Evolutionary conservation across 305 asterid genomes (phyloP), one percentile per base, ranked within the genome.

Genomic region (Fraxinus angustifolia): DNA sequence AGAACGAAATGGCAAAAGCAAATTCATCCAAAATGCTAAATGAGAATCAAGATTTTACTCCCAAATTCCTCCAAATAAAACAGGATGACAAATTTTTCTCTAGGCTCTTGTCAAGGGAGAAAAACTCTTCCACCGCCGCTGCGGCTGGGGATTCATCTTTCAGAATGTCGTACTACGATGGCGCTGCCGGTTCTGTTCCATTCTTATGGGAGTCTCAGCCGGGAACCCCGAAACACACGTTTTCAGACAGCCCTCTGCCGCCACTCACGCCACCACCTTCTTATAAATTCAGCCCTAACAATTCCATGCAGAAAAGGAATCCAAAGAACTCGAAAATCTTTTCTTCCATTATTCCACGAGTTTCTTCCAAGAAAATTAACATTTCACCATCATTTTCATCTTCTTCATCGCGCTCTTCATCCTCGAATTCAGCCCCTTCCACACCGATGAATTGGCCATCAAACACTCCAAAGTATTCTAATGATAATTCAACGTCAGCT

Each of bases 261-360:
- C 97, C 98, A 16, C 90, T 93, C 0, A 91, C 97, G 12, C 97
- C 97, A 81, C 98, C 98, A 17, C 98, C 97, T 42, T 91, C 90
- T 16, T 89, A 89, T 84, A 88, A 78, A 23, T 80, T 82, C 16
- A 81, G 84, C 74, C 86, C 88, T 1, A 35, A 53, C 75, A n/a
- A 71, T 11, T 65, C 89, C 28, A 30, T 73, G 80, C 70, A 77
- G 8, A 80, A 75, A 78, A 88, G 79, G 71, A 62, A 79, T 74
- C 79, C 30, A 7, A 85, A 53, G 21, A 90, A 85, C 58, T 58
- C 87, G 10, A 86, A 71, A 3, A 73, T 87, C 11, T 73, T 87
- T 12, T 71, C 60, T 21, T 84, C 90, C 36, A 79, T 88, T 2
- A 86, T 90, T 6, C 72, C 82, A 0, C 82, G 79, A 19, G 4